phyloP scores from a whole-genome alignment of 306 rosid genomes.

The Cucurbita argyrosperma region DNA sequence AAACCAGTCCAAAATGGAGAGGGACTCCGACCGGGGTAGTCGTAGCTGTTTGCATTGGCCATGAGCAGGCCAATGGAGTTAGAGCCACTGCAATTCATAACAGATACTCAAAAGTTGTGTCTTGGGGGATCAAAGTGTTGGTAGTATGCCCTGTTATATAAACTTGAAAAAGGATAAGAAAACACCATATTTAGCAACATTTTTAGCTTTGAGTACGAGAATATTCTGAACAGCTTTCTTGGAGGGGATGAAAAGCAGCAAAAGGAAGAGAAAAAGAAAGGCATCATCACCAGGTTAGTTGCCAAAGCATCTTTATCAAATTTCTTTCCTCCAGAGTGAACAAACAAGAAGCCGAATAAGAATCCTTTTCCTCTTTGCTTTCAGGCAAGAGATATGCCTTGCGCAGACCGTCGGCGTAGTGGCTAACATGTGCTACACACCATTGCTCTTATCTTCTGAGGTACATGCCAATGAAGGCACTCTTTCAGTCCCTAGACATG shows the following conservation, averaged over 20 bases:
- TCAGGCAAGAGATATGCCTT: not conserved
- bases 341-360: slow-evolving; percentile 6
- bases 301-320: slow-evolving; percentile 14
- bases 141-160: slow-evolving; percentile 6
- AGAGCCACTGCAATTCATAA: not conserved
- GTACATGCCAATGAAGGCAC: not conserved
- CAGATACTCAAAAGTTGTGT: not conserved
- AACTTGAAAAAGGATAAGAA: not conserved
- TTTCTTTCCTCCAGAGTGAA: not conserved
- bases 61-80: not conserved
- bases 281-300: not conserved
- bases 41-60: not conserved
- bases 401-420: not conserved
- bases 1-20: not conserved
- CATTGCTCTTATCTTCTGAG: not conserved
- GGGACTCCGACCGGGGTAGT: slow-evolving; percentile 3
- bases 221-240: not conserved
- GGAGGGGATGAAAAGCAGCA: not conserved
- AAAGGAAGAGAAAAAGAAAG: not conserved
- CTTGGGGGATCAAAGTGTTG: not conserved
- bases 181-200: not conserved
- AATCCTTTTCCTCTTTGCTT: not conserved
- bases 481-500: not conserved
- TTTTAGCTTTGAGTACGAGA: not conserved
- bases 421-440: not conserved